phyloP scores from a whole-genome alignment of 2,329 filamentous ascomycete species.

The Botrytis tulipae region DNA sequence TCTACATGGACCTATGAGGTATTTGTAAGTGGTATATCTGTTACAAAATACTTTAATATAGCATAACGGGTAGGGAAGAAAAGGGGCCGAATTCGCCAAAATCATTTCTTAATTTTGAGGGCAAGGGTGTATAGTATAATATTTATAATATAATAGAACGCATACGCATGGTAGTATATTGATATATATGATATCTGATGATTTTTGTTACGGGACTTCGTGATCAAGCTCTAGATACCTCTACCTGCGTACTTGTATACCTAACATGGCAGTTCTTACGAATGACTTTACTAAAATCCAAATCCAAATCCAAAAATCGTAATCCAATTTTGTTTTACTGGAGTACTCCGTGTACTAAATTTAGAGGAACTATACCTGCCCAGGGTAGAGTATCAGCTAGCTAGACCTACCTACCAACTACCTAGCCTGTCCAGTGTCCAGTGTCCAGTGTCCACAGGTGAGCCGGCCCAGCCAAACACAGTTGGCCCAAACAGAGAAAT shows the following conservation, averaged over 20 bases:
- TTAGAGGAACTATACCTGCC: constrained; percentile 10
- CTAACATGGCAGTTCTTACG: not conserved
- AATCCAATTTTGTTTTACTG: not conserved
- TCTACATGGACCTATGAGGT: not conserved
- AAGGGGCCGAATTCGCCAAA: not conserved
- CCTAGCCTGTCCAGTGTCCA: not conserved
- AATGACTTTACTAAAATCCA: not conserved
- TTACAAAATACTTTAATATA: not conserved
- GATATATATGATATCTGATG: not conserved
- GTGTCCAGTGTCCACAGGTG: not conserved
- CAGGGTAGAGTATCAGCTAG: not conserved
- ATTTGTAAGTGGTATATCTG: not conserved
- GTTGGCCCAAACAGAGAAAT: not conserved
- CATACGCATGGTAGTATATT: not conserved
- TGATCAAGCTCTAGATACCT: not conserved
- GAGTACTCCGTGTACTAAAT: constrained; percentile 7
- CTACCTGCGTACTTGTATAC: not conserved
- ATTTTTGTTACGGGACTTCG: not conserved
- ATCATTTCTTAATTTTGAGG: not conserved
- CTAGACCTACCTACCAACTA: not conserved
- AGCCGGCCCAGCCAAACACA: not conserved
- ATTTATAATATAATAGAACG: not conserved
- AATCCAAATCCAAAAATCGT: not conserved
- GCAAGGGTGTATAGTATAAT: too few species aligned
- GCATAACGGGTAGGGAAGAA: not conserved